Base-by-base conservation (phyloP, 805 yeast genomes). In the Yamadazyma phyllophila region DNA sequence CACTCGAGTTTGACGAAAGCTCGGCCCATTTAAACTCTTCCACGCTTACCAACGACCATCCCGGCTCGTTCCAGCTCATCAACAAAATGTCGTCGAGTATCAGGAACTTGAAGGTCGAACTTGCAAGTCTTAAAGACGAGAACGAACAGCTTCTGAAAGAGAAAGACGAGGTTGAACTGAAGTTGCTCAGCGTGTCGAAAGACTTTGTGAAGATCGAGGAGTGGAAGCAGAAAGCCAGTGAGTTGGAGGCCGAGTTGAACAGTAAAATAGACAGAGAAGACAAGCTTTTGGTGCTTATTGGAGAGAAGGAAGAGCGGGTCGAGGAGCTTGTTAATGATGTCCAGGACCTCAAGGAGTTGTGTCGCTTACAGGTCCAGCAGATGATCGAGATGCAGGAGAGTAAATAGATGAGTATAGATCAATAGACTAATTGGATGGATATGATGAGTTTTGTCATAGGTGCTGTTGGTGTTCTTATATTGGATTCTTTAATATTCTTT, bases 301-400 rank as follows among this genome's bases (percentile, higher is more conserved):
- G 96, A 5, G 97, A 91, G 59, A 90, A 90, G 60, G 76, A 88
- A 5, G 99, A 95, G 61, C 76, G 73, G 50, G 92, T 88, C 4
- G 86, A 82, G 45, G 99, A 94, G 63, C 73, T 94, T 38, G 77
- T 75, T 52, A 96, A 95, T 7, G 99, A 94, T 59, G 92, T 94
- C 13, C 76, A 73, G 4, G 99, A 94, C 64, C 73, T 92, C 64
- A 94, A 94, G 65, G 95, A 88, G 39, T 71, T 94, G 71, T 77
- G 89, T 62, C 76, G 81, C 49, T 78, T 78, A 50, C 99, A 92
- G 64, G 91, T 92, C 36, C 95, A 88, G 62, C 94, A 91, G 53
- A 76, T 92, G 79, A 82, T 89, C 36, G 84, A 78, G 36, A 54
- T 85, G 55, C 87, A 83, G 52, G 63, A 56, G 32, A 36, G 39